These are phyloP conservation scores for Erodium texanum DNA, from an alignment of 441 rosid genomes.

Conservation along the genomic window DNA sequence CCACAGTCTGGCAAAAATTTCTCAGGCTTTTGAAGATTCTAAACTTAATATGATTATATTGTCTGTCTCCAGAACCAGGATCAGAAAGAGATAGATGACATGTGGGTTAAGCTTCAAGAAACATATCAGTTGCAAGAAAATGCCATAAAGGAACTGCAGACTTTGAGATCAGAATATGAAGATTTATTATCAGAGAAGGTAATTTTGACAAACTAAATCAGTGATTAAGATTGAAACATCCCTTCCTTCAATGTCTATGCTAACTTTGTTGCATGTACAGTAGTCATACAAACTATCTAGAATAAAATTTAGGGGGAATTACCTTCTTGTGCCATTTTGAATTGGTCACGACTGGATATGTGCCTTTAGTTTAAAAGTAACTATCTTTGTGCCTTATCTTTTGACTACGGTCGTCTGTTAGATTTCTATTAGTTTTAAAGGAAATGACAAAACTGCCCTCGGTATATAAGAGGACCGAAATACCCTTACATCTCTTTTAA, in stretches of 20 bases:
- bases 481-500: too few relatives aligned
- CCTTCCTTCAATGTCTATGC: not conserved
- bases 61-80: constrained; percentile 37
- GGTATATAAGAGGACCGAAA: too few relatives aligned
- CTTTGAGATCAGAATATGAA: constrained; percentile 46
- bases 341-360: too few relatives aligned
- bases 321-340: too few relatives aligned
- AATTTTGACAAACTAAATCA: constrained; percentile 12
- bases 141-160: constrained; percentile 44
- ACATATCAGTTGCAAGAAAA: constrained; percentile 42
- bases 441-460: too few relatives aligned
- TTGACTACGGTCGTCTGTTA: too few relatives aligned
- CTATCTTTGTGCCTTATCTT: too few relatives aligned
- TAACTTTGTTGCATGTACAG: not conserved
- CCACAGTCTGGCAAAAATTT: not conserved
- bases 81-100: constrained; percentile 40
- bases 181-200: constrained; percentile 63
- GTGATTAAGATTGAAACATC: not conserved
- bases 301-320: not conserved
- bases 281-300: not conserved
- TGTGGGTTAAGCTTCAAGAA: constrained; percentile 42
- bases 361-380: too few relatives aligned
- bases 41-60: constrained; percentile 9
- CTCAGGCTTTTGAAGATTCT: constrained; percentile 7
- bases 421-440: too few relatives aligned